Conservation (phyloP, 140 eudicot species). For the Bidens hawaiensis region DNA sequence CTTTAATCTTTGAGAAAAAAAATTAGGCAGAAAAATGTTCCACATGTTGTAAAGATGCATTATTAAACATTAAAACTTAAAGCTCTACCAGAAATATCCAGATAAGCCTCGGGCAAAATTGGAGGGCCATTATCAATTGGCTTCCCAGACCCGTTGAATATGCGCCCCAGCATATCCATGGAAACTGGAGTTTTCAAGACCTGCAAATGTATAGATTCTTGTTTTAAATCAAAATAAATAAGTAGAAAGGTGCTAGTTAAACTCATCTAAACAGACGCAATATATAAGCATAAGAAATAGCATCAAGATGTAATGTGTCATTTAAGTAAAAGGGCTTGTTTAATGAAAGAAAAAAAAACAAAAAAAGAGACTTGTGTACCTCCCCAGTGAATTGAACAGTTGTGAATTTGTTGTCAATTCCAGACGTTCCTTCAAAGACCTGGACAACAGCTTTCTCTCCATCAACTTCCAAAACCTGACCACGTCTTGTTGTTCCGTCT, state of each 20-base stretch:
- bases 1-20: not conserved
- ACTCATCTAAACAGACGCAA: not conserved
- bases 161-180: conserved; percentile 95
- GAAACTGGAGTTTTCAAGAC: conserved; percentile 97
- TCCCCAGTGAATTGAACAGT: conserved; percentile 97
- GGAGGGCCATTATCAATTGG: conserved; percentile 99
- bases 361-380: conserved; percentile 36
- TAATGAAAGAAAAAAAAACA: not conserved
- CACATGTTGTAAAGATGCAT: not conserved
- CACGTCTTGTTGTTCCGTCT: conserved; percentile 97
- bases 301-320: not conserved
- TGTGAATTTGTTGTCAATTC: conserved; percentile 92
- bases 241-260: not conserved
- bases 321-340: not conserved
- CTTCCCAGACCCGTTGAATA: conserved; percentile 95
- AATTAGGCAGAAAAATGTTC: not conserved
- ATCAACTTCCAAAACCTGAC: conserved; percentile 97
- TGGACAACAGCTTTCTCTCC: conserved; percentile 82
- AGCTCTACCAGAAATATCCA: conserved; percentile 76
- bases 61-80: not conserved
- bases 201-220: conserved; percentile 28
- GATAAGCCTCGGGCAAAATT: conserved; percentile 90
- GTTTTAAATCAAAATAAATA: not conserved
- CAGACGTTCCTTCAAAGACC: conserved; percentile 99
- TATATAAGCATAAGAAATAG: conserved; percentile 3